Base-by-base conservation (phyloP, 257 asterid genomes). In the Salvia splendens region DNA sequence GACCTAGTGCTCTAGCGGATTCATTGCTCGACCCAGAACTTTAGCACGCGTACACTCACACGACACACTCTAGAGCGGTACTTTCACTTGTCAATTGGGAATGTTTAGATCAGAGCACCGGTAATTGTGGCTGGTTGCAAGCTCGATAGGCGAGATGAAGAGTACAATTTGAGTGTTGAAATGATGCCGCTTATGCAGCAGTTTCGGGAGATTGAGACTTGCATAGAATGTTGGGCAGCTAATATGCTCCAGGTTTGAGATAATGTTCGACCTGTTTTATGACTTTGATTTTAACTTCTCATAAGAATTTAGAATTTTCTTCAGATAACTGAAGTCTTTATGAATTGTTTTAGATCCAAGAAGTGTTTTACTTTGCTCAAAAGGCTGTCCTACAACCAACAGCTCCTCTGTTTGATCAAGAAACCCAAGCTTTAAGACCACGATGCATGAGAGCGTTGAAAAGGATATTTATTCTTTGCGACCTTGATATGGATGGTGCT, bases 301-400 rank as follows among this genome's bases (percentile, higher is more conserved):
- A 50, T 28, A 32, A 51, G 45, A 45, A 63, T 58, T 6, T 11
- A 32, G 30, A 62, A 46, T 58, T 28, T 65, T 28, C 47, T 24
- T 24, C 30, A 43, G 59, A 57, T 64, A 54, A 52, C 71, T 67
- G 70, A 50, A 62, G 28, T 62, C 55, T 72, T 71, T 54, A 68
- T 54, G 40, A 28, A 50, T 67, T 74, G 54, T 61, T 68, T 45
- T 64, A 94, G 99, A 84, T 94, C 66, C 91, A 91, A 69, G 97
- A 94, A 62, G 97, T 91, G 60, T 91, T 94, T 71, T 94, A 88
- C 79, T 86, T 79, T 69, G 95, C 97, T 58, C 97, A 91, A 81
- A 91, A 85, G 82, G 95, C 97, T n/a, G 97, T 94, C 70, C 92
- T 94, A 73, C 99, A 94, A 83, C 99, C 99, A 41, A 87, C 92